These are phyloP conservation scores for Yarrowia osloensis DNA, from an alignment of 805 yeast genomes.

Conservation along the genomic window DNA sequence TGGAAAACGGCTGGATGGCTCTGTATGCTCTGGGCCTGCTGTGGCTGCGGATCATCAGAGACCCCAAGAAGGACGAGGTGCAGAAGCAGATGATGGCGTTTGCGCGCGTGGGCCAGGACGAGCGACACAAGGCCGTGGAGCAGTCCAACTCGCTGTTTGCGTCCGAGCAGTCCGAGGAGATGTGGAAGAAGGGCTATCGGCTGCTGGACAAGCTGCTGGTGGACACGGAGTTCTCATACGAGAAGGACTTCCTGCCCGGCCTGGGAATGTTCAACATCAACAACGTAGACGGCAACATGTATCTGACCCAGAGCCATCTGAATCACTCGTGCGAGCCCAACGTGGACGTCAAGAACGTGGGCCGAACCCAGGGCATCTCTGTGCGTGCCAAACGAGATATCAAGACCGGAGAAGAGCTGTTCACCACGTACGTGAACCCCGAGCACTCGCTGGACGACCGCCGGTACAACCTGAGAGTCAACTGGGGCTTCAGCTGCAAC, in stretches of 20 bases:
- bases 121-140: constrained; percentile 60
- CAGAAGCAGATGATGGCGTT: constrained; percentile 57
- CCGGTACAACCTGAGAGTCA: constrained; percentile 62
- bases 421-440: constrained; percentile 71
- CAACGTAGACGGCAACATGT: constrained; percentile 62
- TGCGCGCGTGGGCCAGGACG: constrained; percentile 69
- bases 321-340: constrained; percentile 80
- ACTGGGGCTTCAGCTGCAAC: constrained; percentile 77
- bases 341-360: constrained; percentile 53
- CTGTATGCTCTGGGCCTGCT: constrained; percentile 64
- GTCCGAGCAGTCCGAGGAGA: constrained; percentile 56
- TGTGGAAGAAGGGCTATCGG: constrained; percentile 62
- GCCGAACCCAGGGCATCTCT: constrained; percentile 57
- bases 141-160: constrained; percentile 51
- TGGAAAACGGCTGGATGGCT: constrained; percentile 66
- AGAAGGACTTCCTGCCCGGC: constrained; percentile 55
- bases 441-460: constrained; percentile 61
- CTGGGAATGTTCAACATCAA: constrained; percentile 76
- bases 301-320: constrained; percentile 63
- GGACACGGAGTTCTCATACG: constrained; percentile 46
- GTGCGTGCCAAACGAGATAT: constrained; percentile 62
- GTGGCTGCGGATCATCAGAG: constrained; percentile 50
- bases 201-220: constrained; percentile 52
- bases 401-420: constrained; percentile 64
- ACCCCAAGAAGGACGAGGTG: constrained; percentile 43